These are phyloP conservation scores for Vanderwaltozyma polyspora DNA, from an alignment of 805 yeast genomes.

Conservation along the genomic window DNA sequence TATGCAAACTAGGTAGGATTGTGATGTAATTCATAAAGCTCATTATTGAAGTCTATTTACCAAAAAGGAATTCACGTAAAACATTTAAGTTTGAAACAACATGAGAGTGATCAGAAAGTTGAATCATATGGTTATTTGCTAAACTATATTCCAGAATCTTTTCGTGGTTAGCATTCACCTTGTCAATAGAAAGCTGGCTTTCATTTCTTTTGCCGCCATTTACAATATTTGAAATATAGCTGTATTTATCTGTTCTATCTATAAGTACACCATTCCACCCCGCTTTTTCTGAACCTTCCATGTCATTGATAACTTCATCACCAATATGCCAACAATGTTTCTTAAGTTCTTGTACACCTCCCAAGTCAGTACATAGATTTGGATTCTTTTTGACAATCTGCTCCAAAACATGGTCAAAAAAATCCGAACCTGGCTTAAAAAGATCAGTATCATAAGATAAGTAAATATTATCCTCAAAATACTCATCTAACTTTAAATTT, in stretches of 20 bases:
- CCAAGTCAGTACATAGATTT: constrained; percentile 5
- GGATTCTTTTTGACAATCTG: constrained; percentile 19
- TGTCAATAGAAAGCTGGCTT: constrained; percentile 17
- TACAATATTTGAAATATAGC: constrained; percentile 10
- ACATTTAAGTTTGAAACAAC: constrained; percentile 18
- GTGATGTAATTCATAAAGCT: background rate
- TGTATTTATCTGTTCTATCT: constrained; percentile 33
- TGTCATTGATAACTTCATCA: constrained; percentile 47
- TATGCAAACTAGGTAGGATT: no score
- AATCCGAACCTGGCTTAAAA: constrained; percentile 39
- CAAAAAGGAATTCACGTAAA: constrained; percentile 8
- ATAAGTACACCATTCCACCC: constrained; percentile 55
- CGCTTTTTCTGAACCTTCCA: constrained; percentile 37
- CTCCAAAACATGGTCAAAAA: constrained; percentile 34
- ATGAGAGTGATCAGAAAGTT: constrained; percentile 10
- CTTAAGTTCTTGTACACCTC: constrained; percentile 13
- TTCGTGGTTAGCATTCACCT: constrained; percentile 17
- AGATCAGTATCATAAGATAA: constrained; percentile 47
- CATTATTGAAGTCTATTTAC: background rate
- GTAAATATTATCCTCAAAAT: constrained; percentile 33
- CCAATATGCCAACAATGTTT: constrained; percentile 53
- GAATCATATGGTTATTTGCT: constrained; percentile 11
- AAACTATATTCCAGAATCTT: constrained; percentile 12
- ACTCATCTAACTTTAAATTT: constrained; percentile 35
- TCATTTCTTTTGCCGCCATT: constrained; percentile 7